Percentiles rank a stretch among this genome's conserved stretches.
phyloP scores from a whole-genome alignment of 148 eudicot species.

The Beta vulgaris region DNA sequence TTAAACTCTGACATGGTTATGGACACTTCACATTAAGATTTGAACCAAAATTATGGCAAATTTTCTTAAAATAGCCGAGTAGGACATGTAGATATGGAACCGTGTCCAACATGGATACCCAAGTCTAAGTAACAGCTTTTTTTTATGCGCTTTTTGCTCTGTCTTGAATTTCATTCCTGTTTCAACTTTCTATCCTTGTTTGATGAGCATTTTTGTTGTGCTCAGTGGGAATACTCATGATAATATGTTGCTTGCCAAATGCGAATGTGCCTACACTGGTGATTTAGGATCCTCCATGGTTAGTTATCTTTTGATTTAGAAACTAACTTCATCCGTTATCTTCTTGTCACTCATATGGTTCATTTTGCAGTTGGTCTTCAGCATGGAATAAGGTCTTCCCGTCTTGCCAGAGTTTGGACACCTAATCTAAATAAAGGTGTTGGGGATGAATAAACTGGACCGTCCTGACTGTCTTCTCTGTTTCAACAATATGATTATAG shows the following conservation, averaged over 20 bases:
- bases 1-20: too few relatives aligned
- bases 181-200: not conserved
- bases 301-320: constrained; percentile 23
- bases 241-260: constrained; percentile 80
- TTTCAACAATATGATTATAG: too few relatives aligned
- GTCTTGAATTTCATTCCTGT: not conserved
- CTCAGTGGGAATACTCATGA: constrained; percentile 89
- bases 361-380: constrained; percentile 68
- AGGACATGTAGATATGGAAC: too few relatives aligned
- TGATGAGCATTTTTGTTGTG: constrained; percentile 2
- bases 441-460: too few relatives aligned
- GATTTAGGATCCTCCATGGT: constrained; percentile 97
- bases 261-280: constrained; percentile 90
- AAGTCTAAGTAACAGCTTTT: too few relatives aligned
- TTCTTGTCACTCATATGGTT: constrained; percentile 9
- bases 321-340: not conserved
- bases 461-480: too few relatives aligned
- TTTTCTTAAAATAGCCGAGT: too few relatives aligned
- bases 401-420: constrained; percentile 75
- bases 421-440: too few relatives aligned
- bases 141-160: not conserved
- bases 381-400: constrained; percentile 98
- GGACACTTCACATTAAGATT: too few relatives aligned
- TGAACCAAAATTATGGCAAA: too few relatives aligned
- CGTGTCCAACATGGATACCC: too few relatives aligned